Conservation (phyloP, 2,329 filamentous ascomycete species). For the Aspergillus quadrilineatus region DNA sequence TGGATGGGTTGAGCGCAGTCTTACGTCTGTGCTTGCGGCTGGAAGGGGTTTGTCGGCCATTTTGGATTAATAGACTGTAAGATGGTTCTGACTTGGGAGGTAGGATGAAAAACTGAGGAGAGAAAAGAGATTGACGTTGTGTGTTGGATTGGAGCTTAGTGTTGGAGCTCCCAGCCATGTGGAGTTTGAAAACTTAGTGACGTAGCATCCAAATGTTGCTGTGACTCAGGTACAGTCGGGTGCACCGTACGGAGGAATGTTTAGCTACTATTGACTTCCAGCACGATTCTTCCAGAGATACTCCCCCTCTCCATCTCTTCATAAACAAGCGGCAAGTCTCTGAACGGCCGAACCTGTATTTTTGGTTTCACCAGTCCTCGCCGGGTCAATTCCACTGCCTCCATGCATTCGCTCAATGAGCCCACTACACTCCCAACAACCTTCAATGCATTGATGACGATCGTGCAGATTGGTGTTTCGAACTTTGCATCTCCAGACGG, state of each 20-base stretch:
- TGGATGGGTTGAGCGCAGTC: background rate
- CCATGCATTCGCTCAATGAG: conserved; percentile 47
- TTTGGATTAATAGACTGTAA: conserved; percentile 5
- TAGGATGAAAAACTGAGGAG: background rate
- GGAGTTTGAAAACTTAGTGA: background rate
- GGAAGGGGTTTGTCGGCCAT: conserved; percentile 30
- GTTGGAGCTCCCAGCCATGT: background rate
- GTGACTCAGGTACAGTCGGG: background rate
- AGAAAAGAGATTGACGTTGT: background rate
- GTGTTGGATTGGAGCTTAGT: conserved; percentile 1
- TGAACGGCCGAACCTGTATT: conserved; percentile 43
- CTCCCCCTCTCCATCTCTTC: conserved; percentile 48
- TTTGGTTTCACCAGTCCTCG: conserved; percentile 44
- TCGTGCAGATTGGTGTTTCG: conserved; percentile 43
- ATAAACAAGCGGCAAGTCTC: conserved; percentile 44
- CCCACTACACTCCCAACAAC: conserved; percentile 48
- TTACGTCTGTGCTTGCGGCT: conserved; percentile 32
- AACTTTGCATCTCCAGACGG: conserved; percentile 40
- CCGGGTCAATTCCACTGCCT: conserved; percentile 46
- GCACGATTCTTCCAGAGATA: conserved; percentile 44
- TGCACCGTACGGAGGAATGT: background rate
- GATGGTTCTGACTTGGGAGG: background rate
- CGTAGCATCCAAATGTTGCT: background rate
- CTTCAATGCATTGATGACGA: conserved; percentile 48
- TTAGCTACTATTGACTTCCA: conserved; percentile 17